Conservation (phyloP, 169 alveolate species). For the Eimeria falciformis region DNA sequence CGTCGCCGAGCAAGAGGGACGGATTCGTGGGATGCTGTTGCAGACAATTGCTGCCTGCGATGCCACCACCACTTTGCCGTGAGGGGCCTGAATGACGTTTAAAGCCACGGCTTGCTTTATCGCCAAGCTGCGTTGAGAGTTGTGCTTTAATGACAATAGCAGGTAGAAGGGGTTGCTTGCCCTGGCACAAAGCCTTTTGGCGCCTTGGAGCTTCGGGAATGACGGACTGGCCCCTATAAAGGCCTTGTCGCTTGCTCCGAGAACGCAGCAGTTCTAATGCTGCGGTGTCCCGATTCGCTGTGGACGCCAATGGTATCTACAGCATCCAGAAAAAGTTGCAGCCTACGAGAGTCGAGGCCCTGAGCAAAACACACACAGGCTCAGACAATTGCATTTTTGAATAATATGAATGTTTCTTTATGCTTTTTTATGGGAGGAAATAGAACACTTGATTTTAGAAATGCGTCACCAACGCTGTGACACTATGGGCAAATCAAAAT, state of each 20-base stretch:
- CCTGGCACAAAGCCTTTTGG: constrained; percentile 2
- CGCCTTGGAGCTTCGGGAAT: background rate
- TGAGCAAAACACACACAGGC: constrained; percentile 10
- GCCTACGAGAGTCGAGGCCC: constrained; percentile 34
- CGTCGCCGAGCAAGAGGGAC: background rate
- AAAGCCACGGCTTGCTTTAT: background rate
- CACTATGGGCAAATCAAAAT: too few relatives aligned
- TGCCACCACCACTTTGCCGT: constrained; percentile 66
- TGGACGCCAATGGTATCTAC: constrained; percentile 49
- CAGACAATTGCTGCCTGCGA: constrained; percentile 60
- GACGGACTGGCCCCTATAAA: background rate
- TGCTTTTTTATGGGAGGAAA: too few relatives aligned
- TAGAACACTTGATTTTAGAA: too few relatives aligned
- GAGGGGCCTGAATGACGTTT: background rate
- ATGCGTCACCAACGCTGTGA: too few relatives aligned
- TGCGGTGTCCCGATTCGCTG: constrained; percentile 20
- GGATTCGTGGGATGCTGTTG: constrained; percentile 21
- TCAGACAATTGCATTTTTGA: background rate
- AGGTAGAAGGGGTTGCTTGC: background rate
- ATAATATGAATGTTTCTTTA: too few relatives aligned
- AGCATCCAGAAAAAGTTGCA: constrained; percentile 46
- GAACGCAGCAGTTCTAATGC: constrained; percentile 44
- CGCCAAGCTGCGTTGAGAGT: background rate
- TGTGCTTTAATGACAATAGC: background rate
- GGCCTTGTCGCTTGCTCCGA: constrained; percentile 9